Evolutionary conservation across 208 protist genomes (phyloP), one percentile per base, ranked within the genome.

Genomic region (Trypanosoma rangeli): DNA sequence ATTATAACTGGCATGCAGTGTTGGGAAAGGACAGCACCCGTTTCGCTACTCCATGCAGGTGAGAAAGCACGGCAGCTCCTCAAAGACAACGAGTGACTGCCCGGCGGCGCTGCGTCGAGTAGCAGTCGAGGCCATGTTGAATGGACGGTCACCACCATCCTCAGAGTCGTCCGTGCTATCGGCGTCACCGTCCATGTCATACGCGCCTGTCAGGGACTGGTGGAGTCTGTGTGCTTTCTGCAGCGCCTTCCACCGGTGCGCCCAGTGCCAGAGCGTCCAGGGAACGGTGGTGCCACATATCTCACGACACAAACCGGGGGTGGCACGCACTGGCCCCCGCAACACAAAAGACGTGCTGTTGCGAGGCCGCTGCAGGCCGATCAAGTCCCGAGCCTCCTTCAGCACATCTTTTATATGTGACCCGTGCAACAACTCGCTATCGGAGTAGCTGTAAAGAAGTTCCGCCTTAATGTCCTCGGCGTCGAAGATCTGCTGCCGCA

Each of bases 241-340:
- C 20, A 94, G 48, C 13, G 53, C 54, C 29, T 65, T 57, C 90
- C 90, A 95, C 48, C 85, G 82, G 72, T 87, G 86, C 3, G 82
- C 85, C 90, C 90, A 95, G 57, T 95, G 90, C 90, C 90, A 95
- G 20, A 95, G 26, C n/a, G 80, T 92, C 90, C 90, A 95, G 48
- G 90, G 84, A 46, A 95, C 75, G n/a, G 57, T 22, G 10, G 39
- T 16, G 22, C 78, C 78, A 46, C 83, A 83, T 26, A 85, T 62
- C 72, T 87, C 82, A 24, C 90, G 68, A 55, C 59, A 77, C 44
- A 61, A 55, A 62, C 12, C 48, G 44, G 28, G 59, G 28, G 22
- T 69, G 46, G 46, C 64, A 24, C 28, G 48, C 20, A 63, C 16
- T 15, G 31, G 18, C 24, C 42, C 60, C 28, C 31, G 72, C 20